Conservation (phyloP, 1,284 basidiomycete species). For the Leucoagaricus sp. region DNA sequence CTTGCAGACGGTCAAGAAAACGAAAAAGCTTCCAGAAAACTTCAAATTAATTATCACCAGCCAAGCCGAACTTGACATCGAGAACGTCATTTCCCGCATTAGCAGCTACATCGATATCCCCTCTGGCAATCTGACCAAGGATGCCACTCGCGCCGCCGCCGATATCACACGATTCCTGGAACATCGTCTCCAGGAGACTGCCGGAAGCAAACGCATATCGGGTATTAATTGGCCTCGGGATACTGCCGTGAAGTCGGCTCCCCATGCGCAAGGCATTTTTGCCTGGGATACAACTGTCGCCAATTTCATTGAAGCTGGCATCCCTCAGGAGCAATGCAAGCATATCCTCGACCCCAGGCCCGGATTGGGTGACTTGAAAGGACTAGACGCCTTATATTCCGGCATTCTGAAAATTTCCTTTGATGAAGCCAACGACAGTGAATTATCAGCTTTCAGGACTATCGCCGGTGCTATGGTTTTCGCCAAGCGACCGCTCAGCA, state of each 20-base stretch:
- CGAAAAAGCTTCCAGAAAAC: not conserved
- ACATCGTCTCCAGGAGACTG: not conserved
- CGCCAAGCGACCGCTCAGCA: conserved; percentile 21
- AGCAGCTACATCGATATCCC: not conserved
- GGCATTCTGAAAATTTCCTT: not conserved
- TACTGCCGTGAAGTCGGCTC: not conserved
- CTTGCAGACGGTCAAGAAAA: not conserved
- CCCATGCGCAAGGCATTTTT: conserved; percentile 27
- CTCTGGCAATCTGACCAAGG: not conserved
- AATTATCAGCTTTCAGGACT: conserved; percentile 15
- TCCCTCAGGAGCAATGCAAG: conserved; percentile 19
- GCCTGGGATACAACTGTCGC: conserved; percentile 28
- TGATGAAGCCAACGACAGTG: not conserved
- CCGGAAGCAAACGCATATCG: not conserved
- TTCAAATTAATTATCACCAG: not conserved
- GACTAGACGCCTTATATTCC: conserved; percentile 1
- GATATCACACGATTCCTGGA: not conserved
- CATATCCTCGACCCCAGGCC: conserved; percentile 17
- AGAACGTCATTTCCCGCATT: too few relatives aligned
- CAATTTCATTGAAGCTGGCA: conserved; percentile 22
- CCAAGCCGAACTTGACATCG: conserved; percentile 14
- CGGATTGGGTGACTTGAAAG: conserved; percentile 20
- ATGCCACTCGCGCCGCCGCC: not conserved
- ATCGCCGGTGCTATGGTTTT: conserved; percentile 25
- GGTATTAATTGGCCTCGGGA: not conserved